Conservation (phyloP, 2,329 filamentous ascomycete genomes). For the Aulographum hederae region DNA sequence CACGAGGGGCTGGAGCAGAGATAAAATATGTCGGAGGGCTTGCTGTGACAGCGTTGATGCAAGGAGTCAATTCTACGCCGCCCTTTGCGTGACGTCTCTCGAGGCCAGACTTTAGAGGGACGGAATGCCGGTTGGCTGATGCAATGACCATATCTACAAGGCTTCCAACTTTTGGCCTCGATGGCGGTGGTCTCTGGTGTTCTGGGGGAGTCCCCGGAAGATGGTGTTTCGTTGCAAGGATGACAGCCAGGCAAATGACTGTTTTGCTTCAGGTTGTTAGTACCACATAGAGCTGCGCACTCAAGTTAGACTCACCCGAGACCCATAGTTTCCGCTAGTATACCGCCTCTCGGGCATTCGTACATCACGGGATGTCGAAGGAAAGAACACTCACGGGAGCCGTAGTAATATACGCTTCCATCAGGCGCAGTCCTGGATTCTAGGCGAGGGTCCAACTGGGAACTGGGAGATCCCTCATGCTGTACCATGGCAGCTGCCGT, state of each 20-base stretch:
- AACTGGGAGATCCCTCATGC: conserved; percentile 48
- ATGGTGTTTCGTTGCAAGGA: conserved; percentile 58
- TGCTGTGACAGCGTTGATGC: conserved; percentile 14
- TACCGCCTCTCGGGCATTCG: conserved; percentile 57
- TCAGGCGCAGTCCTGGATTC: conserved; percentile 39
- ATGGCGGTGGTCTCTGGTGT: conserved; percentile 27
- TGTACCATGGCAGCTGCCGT: conserved; percentile 74
- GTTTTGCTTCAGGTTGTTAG: conserved; percentile 82
- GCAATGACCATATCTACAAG: conserved; percentile 52
- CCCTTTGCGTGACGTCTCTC: neutral
- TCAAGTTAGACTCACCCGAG: conserved; percentile 7
- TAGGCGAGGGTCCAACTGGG: conserved; percentile 57
- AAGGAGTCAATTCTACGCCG: conserved; percentile 7
- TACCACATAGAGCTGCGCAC: too few species aligned
- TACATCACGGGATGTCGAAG: conserved; percentile 52
- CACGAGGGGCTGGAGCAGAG: conserved; percentile 18
- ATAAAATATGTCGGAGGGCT: conserved; percentile 22
- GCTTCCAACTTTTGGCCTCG: conserved; percentile 35
- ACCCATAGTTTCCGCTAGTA: conserved; percentile 67
- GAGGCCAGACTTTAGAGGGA: conserved; percentile 7
- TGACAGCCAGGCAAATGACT: conserved; percentile 54
- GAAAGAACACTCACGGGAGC: conserved; percentile 43
- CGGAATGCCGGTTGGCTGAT: conserved; percentile 21
- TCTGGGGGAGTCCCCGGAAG: conserved; percentile 46
- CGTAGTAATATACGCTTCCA: conserved; percentile 49